A percentile compares a stretch with the other conserved stretches of the same genome.
Conservation (phyloP, 768 basidiomycete genomes). For the Pleurotus platypus region DNA sequence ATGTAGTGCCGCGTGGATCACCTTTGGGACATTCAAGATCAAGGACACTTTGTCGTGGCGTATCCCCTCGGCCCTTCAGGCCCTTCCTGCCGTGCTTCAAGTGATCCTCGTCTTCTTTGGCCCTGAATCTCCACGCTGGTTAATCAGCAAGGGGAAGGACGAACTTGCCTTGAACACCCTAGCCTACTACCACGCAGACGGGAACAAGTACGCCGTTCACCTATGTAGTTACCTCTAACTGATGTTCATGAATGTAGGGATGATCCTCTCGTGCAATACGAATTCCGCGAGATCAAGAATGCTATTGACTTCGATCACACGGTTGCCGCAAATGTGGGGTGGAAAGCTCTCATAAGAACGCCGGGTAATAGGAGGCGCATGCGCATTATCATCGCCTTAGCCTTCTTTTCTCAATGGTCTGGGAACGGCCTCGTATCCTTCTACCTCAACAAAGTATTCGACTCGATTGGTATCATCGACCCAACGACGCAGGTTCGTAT, state of each 20-base stretch:
- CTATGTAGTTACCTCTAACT: background rate
- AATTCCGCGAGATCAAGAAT: slow-evolving; percentile 79
- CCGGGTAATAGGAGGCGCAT: slow-evolving; percentile 74
- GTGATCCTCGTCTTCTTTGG: slow-evolving; percentile 43
- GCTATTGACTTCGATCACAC: slow-evolving; percentile 65
- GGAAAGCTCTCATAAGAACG: slow-evolving; percentile 63
- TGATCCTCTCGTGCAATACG: slow-evolving; percentile 67
- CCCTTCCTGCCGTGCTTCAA: slow-evolving; percentile 43
- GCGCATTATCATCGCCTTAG: slow-evolving; percentile 70
- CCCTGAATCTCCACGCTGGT: slow-evolving; percentile 64
- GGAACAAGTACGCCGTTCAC: slow-evolving; percentile 21
- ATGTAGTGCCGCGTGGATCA: slow-evolving; percentile 48
- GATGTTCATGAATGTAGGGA: slow-evolving; percentile 26
- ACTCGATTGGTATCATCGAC: slow-evolving; percentile 61
- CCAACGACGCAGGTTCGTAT: slow-evolving; percentile 41
- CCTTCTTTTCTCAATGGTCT: slow-evolving; percentile 85
- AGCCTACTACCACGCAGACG: slow-evolving; percentile 57
- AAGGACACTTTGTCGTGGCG: slow-evolving; percentile 53
- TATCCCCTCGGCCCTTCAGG: slow-evolving; percentile 51
- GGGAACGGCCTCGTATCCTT: slow-evolving; percentile 83
- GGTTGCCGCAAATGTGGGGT: slow-evolving; percentile 58
- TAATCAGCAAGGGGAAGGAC: slow-evolving; percentile 52
- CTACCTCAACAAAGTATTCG: slow-evolving; percentile 74
- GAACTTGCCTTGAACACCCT: slow-evolving; percentile 44
- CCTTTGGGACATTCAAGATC: slow-evolving; percentile 54